Base-by-base conservation (phyloP, 2,329 filamentous ascomycete genomes). In the Tolypocladium tundrense region DNA sequence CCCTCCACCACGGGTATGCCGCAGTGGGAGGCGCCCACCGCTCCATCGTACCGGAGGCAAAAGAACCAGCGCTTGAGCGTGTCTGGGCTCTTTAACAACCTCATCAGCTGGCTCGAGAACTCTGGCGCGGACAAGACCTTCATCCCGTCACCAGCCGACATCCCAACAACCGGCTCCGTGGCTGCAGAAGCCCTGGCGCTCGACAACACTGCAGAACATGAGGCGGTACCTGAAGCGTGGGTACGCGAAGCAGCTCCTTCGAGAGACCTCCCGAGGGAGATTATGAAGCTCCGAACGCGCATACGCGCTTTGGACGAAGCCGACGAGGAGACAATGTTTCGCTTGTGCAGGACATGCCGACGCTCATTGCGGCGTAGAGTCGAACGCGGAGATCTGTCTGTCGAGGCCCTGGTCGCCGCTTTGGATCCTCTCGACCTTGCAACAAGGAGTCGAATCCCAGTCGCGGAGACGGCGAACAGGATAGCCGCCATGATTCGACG, bases 11-110 rank as follows among this genome's bases (percentile, higher is more conserved):
- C 80, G 43, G 75, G 73, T 4, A 68, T 76, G 56, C 81, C 79
- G 79, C 71, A 73, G 53, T 85, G 82, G 82, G 69, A 76, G 42
- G 72, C 81, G 10, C 81, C 82, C 10, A 75, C 68, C 14, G 59
- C 68, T 3, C 61, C 68, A 11, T 63, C 67, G 55, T 58, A 65
- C 8, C 67, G 67, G 4, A 63, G 62, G n/a, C 61, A 59, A 33
- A 68, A 67, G 57, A 61, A 60, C 41, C 48, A 60, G 16, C 59
- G 59, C 19, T 41, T 66, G 8, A 64, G 57, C 35, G 55, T 65
- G 1, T 62, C 61, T 6, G 59, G 55, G 0, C 19, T 68, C 1
- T 55, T 71, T 24, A 67, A 67, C n/a, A 64, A 55, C 48, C 68
- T 69, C 57, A 63, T 71, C 14, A 55, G 61, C 21, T 69, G 69